Percentiles rank a stretch among this genome's conserved stretches.
These are phyloP conservation scores for Phytophthora citricola DNA, from an alignment of 352 stramenopile genomes.

Conservation along the genomic window DNA sequence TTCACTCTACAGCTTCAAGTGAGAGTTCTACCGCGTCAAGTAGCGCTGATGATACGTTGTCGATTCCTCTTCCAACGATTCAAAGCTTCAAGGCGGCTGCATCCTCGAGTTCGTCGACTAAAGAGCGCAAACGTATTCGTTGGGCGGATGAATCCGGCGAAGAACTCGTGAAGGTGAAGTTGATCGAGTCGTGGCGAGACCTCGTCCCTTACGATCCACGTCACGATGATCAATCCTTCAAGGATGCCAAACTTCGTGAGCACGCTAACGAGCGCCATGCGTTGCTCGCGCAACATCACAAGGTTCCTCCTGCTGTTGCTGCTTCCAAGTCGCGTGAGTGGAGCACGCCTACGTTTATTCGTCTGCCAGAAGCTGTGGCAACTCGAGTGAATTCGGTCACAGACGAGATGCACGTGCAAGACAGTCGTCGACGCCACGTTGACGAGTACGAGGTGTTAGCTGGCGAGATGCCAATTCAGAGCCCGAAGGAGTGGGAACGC, in stretches of 20 bases:
- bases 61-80: conserved; percentile 79
- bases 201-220: conserved; percentile 63
- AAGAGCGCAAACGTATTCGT: conserved; percentile 70
- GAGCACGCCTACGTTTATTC: conserved; percentile 65
- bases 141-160: conserved; percentile 83
- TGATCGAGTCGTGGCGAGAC: conserved; percentile 89
- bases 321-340: conserved; percentile 68
- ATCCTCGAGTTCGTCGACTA: conserved; percentile 37
- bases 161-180: conserved; percentile 81
- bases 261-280: conserved; percentile 77
- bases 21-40: conserved; percentile 27
- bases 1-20: conserved; percentile 6
- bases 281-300: conserved; percentile 80
- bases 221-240: conserved; percentile 79
- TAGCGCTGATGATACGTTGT: conserved; percentile 43
- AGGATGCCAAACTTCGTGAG: conserved; percentile 85
- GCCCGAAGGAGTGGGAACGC: conserved; percentile 82
- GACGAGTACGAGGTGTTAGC: conserved; percentile 87
- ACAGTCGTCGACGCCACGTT: conserved; percentile 72
- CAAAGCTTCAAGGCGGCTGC: conserved; percentile 78
- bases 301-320: conserved; percentile 53
- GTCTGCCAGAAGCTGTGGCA: conserved; percentile 66
- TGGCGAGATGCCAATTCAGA: conserved; percentile 76
- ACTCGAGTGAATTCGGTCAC: conserved; percentile 44
- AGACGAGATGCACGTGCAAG: conserved; percentile 73